These are phyloP conservation scores for Albifimbria verrucaria DNA, from an alignment of 2,329 filamentous ascomycete genomes.

Conservation along the genomic window DNA sequence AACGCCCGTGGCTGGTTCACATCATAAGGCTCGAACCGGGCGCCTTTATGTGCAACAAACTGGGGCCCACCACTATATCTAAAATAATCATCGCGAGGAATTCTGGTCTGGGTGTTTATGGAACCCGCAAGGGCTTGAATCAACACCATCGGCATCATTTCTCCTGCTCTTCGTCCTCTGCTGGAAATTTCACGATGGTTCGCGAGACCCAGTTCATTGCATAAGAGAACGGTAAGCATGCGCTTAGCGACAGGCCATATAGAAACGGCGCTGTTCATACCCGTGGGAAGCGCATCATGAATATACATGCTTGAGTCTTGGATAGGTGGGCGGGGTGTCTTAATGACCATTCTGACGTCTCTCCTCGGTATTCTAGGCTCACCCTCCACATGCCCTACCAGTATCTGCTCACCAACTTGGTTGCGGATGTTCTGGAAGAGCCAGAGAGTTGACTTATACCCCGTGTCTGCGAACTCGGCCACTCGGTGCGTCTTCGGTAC, in stretches of 20 bases:
- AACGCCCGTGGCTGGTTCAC: not conserved
- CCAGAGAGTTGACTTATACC: conserved; percentile 8
- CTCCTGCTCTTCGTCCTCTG: no score
- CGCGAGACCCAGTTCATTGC: not conserved
- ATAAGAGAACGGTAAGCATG: not conserved
- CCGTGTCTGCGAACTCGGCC: conserved; percentile 10
- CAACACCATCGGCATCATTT: no score
- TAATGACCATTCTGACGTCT: not conserved
- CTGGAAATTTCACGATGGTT: not conserved
- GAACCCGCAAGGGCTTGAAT: not conserved
- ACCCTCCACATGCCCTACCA: not conserved
- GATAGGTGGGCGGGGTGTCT: not conserved
- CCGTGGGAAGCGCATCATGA: not conserved
- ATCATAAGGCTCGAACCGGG: not conserved
- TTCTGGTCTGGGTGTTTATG: not conserved
- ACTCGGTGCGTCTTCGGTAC: conserved; percentile 4
- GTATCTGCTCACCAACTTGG: conserved; percentile 10
- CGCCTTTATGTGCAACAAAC: not conserved
- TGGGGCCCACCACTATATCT: not conserved
- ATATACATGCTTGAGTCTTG: not conserved
- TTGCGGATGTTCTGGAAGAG: conserved; percentile 14
- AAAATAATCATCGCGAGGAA: not conserved
- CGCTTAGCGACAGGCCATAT: not conserved
- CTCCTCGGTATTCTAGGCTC: not conserved
- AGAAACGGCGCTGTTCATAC: not conserved